Evolutionary conservation across 306 rosid genomes (phyloP).

Genomic region (Cucurbita moschata): DNA sequence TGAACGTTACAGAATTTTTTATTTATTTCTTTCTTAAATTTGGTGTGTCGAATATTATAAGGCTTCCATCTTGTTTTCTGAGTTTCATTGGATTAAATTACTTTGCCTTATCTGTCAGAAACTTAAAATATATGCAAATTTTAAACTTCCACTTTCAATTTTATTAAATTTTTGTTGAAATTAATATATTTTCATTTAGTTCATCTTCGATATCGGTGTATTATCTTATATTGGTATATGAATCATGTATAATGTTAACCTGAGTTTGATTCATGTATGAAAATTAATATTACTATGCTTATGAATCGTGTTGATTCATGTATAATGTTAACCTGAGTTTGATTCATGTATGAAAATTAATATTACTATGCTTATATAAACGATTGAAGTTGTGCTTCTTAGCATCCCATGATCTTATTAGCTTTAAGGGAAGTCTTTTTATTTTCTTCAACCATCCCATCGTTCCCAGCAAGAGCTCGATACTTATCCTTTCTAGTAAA

Average conservation of each 20-base stretch:
- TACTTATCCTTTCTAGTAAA: constrained; percentile 75
- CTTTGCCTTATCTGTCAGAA: neutral
- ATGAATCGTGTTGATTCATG: too few species aligned
- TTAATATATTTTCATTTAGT: too few species aligned
- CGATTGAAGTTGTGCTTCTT: neutral
- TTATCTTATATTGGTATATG: too few species aligned
- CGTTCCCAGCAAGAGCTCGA: constrained; percentile 67
- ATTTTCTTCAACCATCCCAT: constrained; percentile 41
- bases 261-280: too few species aligned
- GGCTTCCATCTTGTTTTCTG: neutral
- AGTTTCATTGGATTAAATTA: neutral
- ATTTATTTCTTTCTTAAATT: neutral
- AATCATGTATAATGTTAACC: too few species aligned
- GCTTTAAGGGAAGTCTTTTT: constrained; percentile 14
- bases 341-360: too few species aligned
- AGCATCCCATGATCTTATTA: constrained; percentile 54
- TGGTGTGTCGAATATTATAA: neutral
- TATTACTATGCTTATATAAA: too few species aligned
- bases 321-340: too few species aligned
- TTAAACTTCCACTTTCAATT: too few species aligned
- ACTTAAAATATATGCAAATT: neutral
- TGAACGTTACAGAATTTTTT: neutral
- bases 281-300: too few species aligned
- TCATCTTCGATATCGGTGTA: too few species aligned
- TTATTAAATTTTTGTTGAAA: too few species aligned